Percentiles rank a stretch among this genome's conserved stretches.
phyloP scores from a whole-genome alignment of 169 alveolate species.

The Babesia gibsoni region DNA sequence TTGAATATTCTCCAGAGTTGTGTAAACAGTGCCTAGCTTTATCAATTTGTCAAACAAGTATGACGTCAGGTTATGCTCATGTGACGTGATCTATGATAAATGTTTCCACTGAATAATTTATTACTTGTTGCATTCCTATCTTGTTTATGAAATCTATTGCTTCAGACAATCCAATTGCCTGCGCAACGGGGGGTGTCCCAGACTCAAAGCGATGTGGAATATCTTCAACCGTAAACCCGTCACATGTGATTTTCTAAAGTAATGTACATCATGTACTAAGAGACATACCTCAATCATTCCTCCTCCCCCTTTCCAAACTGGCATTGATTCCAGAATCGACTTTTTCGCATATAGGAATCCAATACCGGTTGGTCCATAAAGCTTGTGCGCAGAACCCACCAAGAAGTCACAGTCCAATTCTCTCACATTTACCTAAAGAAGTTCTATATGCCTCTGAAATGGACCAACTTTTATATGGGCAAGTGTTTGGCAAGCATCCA shows the following conservation, averaged over 20 bases:
- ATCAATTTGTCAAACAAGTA: constrained; percentile 33
- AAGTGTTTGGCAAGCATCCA: constrained; percentile 73
- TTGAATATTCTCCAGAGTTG: neutral
- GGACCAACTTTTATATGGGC: constrained; percentile 45
- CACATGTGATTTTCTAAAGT: constrained; percentile 3
- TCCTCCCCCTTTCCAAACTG: constrained; percentile 49
- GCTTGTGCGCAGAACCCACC: constrained; percentile 73
- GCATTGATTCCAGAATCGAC: constrained; percentile 14
- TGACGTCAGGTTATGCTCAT: constrained; percentile 22
- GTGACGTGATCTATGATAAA: constrained; percentile 14
- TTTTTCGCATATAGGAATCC: constrained; percentile 67
- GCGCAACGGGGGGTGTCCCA: constrained; percentile 66
- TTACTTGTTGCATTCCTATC: constrained; percentile 28
- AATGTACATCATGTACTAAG: neutral
- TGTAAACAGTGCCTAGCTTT: constrained; percentile 17
- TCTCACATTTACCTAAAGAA: constrained; percentile 39
- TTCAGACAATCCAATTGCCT: constrained; percentile 59
- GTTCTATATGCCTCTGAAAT: neutral
- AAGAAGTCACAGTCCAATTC: constrained; percentile 62
- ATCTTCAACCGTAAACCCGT: constrained; percentile 20
- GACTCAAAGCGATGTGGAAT: constrained; percentile 53
- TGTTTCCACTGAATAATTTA: too few species aligned
- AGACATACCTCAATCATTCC: constrained; percentile 42
- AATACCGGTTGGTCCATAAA: constrained; percentile 73
- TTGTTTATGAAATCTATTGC: constrained; percentile 39